Conservation (phyloP, 2,329 filamentous ascomycete genomes). For the Alternaria hordeiaustralica region DNA sequence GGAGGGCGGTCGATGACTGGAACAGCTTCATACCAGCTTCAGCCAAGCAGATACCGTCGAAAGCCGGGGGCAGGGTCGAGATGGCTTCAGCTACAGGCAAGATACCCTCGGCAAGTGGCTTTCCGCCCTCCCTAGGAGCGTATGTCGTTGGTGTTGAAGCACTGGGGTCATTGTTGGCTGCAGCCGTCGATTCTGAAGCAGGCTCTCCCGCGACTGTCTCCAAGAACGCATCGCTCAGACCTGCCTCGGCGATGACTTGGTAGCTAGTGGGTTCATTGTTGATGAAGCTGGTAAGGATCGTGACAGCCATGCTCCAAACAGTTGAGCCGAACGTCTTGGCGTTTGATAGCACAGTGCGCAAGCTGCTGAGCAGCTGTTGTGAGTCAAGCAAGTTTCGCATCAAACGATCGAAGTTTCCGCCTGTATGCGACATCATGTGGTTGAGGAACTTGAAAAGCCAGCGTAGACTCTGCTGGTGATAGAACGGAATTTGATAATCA, state of each 20-base stretch:
- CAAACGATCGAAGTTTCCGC: constrained; percentile 86
- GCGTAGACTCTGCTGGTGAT: constrained; percentile 90
- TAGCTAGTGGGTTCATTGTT: constrained; percentile 99
- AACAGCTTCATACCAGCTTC: constrained; percentile 87
- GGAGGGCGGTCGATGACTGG: constrained; percentile 78
- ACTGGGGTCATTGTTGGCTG: constrained; percentile 21
- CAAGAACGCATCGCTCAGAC: constrained; percentile 84
- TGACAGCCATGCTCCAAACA: constrained; percentile 94
- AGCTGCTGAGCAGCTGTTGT: constrained; percentile 77
- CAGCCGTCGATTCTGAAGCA: constrained; percentile 25
- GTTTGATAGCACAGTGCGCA: constrained; percentile 83
- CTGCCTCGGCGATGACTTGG: constrained; percentile 91
- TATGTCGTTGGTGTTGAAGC: constrained; percentile 22
- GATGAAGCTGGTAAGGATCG: constrained; percentile 92
- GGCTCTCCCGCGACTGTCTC: constrained; percentile 71
- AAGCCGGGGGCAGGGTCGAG: constrained; percentile 80
- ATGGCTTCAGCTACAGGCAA: constrained; percentile 90
- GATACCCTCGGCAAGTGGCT: constrained; percentile 70
- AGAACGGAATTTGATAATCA: constrained; percentile 92
- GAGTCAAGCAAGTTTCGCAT: constrained; percentile 95
- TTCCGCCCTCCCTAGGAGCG: constrained; percentile 30
- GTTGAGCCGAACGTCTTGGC: constrained; percentile 83
- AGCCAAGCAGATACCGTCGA: constrained; percentile 94
- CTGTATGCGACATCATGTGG: constrained; percentile 85
- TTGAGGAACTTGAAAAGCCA: constrained; percentile 96